phyloP scores from a whole-genome alignment of 345 rosid genomes.

The Melastoma malabathricum region DNA sequence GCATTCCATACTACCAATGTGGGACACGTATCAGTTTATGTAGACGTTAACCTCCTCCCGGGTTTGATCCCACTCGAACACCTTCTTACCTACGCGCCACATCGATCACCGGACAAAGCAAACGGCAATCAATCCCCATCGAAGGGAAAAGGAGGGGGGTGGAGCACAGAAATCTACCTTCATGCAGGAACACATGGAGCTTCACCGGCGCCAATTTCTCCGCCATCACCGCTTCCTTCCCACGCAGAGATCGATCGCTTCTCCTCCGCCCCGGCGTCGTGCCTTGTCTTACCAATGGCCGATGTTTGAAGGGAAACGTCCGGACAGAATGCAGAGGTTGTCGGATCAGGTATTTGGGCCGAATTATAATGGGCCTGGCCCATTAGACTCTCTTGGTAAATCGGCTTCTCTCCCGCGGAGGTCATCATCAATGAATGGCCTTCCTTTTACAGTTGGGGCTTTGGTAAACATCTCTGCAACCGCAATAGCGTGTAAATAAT shows the following conservation, averaged over 20 bases:
- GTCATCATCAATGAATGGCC: too few species aligned
- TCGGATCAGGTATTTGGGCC: too few species aligned
- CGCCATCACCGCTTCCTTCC: slow-evolving; percentile 18
- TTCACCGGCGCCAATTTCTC: slow-evolving; percentile 63
- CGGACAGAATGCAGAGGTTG: too few species aligned
- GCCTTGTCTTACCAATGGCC: not conserved
- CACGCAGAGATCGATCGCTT: not conserved
- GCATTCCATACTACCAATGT: too few species aligned
- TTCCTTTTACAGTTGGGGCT: too few species aligned
- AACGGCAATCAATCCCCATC: not conserved
- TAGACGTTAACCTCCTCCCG: slow-evolving; percentile 77
- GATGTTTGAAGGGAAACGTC: too few species aligned
- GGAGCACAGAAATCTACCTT: slow-evolving; percentile 13
- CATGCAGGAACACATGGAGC: slow-evolving; percentile 39
- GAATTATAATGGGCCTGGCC: too few species aligned
- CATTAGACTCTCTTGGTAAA: too few species aligned
- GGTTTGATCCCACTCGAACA: slow-evolving; percentile 95
- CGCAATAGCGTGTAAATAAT: too few species aligned
- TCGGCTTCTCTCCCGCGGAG: too few species aligned
- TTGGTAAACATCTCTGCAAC: too few species aligned
- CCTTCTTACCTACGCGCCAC: slow-evolving; percentile 39
- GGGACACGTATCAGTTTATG: too few species aligned
- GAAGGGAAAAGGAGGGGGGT: not conserved
- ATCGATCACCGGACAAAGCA: not conserved
- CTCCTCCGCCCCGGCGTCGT: not conserved